A percentile compares a stretch with the other conserved stretches of the same genome.
Evolutionary conservation across 1,284 basidiomycete species (phyloP).

Genomic region (Ceratobasidium sp.): DNA sequence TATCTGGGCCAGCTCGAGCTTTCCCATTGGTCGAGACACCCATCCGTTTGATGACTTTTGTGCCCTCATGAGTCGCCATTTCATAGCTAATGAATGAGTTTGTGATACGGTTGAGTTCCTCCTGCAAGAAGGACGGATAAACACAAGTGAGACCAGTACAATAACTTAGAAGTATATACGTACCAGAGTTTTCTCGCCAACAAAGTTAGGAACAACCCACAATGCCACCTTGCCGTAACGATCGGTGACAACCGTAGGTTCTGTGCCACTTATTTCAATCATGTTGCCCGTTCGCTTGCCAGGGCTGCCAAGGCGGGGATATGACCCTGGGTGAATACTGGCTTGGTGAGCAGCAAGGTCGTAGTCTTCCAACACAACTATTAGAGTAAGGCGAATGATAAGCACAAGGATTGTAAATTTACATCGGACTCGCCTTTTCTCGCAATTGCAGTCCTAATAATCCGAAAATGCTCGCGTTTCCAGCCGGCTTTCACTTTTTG

Average conservation of each 20-base stretch:
- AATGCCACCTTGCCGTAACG: not conserved
- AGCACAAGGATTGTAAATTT: not conserved
- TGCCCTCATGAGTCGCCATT: not conserved
- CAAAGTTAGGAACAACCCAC: not conserved
- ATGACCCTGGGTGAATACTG: not conserved
- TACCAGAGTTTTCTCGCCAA: not conserved
- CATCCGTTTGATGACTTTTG: not conserved
- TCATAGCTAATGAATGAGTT: not conserved
- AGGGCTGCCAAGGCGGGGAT: not conserved
- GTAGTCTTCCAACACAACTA: not conserved
- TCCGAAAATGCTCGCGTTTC: not conserved
- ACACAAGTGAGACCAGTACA: no score
- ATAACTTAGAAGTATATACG: no score
- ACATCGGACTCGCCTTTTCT: not conserved
- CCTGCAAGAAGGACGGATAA: not conserved
- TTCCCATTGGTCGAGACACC: not conserved
- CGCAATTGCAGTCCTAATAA: not conserved
- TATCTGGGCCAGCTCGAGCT: not conserved
- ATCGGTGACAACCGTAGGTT: not conserved
- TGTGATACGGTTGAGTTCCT: not conserved
- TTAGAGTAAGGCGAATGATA: not conserved
- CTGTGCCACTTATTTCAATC: not conserved
- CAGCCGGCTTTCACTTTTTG: not conserved
- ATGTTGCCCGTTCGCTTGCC: not conserved
- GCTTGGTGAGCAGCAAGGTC: not conserved